These are phyloP conservation scores for Nannochloropsis gaditana DNA, from an alignment of 108 stramenopile species.

Conservation along the genomic window DNA sequence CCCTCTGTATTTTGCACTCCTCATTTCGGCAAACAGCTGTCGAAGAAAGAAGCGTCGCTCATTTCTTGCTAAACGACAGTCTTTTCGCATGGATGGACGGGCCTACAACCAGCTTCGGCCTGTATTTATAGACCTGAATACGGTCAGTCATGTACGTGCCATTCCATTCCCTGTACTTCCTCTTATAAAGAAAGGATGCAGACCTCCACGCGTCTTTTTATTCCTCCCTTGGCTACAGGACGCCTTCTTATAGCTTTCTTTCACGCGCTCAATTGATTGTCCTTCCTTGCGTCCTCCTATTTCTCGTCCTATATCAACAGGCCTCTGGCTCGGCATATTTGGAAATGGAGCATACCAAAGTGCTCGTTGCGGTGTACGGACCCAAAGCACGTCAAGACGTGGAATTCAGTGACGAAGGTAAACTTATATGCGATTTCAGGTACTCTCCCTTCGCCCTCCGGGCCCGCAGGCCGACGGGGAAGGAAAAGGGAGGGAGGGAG, in stretches of 20 bases:
- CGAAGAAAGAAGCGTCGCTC: too few relatives aligned
- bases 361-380: conserved; percentile 43
- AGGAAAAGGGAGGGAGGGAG: conserved; percentile 15
- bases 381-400: conserved; percentile 36
- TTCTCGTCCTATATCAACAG: background rate
- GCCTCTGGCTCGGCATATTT: conserved; percentile 47
- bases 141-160: background rate
- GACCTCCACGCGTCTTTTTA: background rate
- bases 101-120: conserved; percentile 11
- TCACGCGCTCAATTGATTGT: background rate
- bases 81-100: background rate
- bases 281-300: background rate
- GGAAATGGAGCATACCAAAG: conserved; percentile 49
- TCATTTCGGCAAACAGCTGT: too few relatives aligned
- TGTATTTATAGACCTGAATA: background rate
- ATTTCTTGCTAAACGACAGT: background rate
- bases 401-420: conserved; percentile 49
- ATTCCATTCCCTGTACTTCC: too few relatives aligned
- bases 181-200: background rate
- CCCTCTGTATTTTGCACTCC: too few relatives aligned
- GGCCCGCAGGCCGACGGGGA: conserved; percentile 5
- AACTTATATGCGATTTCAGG: conserved; percentile 45
- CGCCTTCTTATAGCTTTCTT: background rate
- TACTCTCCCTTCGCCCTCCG: conserved; percentile 43
- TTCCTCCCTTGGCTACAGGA: background rate